phyloP scores from a whole-genome alignment of 2,329 filamentous ascomycete genomes.

The Pseudogymnoascus sp. region DNA sequence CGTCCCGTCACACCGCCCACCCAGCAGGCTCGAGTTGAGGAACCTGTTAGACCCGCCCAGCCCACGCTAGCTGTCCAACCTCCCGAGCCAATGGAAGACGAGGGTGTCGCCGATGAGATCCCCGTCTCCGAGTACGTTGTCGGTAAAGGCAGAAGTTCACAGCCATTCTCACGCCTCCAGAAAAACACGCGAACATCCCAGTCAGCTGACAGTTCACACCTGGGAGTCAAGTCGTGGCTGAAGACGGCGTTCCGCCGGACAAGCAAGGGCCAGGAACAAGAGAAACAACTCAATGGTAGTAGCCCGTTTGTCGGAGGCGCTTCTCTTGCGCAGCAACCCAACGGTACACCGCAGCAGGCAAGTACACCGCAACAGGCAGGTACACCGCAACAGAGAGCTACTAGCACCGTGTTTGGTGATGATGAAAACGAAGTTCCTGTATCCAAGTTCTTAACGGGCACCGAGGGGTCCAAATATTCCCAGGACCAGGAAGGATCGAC shows the following conservation, averaged over 20 bases:
- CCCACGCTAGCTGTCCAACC: constrained; percentile 17
- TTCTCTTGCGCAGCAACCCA: constrained; percentile 26
- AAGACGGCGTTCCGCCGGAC: constrained; percentile 42
- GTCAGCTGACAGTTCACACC: constrained; percentile 10
- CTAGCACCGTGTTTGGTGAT: constrained; percentile 16
- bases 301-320: constrained; percentile 44
- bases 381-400: constrained; percentile 21
- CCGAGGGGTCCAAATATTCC: constrained; percentile 16
- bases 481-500: neutral
- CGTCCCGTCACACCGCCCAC: neutral
- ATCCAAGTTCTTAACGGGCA: constrained; percentile 10
- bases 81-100: constrained; percentile 24
- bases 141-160: constrained; percentile 15
- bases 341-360: constrained; percentile 30
- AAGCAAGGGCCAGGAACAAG: constrained; percentile 18
- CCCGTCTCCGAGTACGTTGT: constrained; percentile 14
- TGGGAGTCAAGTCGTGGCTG: constrained; percentile 46
- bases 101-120: constrained; percentile 19
- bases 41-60: neutral
- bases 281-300: constrained; percentile 13
- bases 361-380: constrained; percentile 29
- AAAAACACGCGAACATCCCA: constrained; percentile 19
- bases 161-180: constrained; percentile 17
- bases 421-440: constrained; percentile 8
- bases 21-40: neutral